These are phyloP conservation scores for Fusarium marasasianum DNA, from an alignment of 2,329 filamentous ascomycete genomes.

Conservation along the genomic window DNA sequence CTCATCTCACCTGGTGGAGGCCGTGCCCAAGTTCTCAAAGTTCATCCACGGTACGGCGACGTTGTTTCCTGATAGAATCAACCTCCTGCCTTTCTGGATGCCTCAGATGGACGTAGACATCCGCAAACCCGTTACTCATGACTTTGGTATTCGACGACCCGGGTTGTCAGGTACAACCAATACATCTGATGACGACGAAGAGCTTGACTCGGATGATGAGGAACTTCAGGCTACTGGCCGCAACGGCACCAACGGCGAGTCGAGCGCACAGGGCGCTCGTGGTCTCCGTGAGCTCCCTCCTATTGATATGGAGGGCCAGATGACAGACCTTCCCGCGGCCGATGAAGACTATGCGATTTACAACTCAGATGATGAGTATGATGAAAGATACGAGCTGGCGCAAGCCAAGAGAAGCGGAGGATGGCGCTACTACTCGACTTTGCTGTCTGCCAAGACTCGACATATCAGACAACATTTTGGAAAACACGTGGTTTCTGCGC, in stretches of 20 bases:
- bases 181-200: slow-evolving; percentile 80
- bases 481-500: slow-evolving; percentile 52
- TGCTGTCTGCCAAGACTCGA: slow-evolving; percentile 59
- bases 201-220: slow-evolving; percentile 74
- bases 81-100: slow-evolving; percentile 95
- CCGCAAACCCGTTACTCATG: slow-evolving; percentile 86
- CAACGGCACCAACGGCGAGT: slow-evolving; percentile 46
- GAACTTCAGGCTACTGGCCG: slow-evolving; percentile 43
- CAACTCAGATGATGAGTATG: slow-evolving; percentile 83
- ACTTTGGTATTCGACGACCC: slow-evolving; percentile 89
- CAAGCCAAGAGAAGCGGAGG: slow-evolving; percentile 81
- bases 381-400: slow-evolving; percentile 78
- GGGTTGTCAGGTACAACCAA: slow-evolving; percentile 79
- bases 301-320: slow-evolving; percentile 83
- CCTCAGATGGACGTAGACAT: slow-evolving; percentile 99
- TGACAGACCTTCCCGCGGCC: slow-evolving; percentile 66
- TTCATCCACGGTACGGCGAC: slow-evolving; percentile 96
- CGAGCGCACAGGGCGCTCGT: slow-evolving; percentile 49
- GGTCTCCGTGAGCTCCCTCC: slow-evolving; percentile 54
- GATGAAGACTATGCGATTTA: slow-evolving; percentile 86
- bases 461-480: slow-evolving; percentile 55
- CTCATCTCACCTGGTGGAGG: slow-evolving; percentile 92
- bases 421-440: slow-evolving; percentile 74
- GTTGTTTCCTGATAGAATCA: slow-evolving; percentile 85
- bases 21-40: slow-evolving; percentile 99